phyloP scores from a whole-genome alignment of 2,329 filamentous ascomycete species.

The Fusarium equiseti region DNA sequence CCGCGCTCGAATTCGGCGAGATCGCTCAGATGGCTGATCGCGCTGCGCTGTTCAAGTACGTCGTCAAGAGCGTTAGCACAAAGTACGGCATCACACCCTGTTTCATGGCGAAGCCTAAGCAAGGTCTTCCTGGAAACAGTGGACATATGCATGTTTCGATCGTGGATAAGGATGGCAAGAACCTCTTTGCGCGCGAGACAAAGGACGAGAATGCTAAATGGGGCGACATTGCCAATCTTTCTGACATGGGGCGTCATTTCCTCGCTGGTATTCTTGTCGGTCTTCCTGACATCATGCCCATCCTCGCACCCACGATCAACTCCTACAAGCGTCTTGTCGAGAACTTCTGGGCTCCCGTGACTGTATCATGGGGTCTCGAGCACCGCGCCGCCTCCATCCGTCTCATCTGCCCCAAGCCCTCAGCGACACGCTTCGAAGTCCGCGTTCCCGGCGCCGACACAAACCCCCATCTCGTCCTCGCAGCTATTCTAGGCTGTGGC shows the following conservation, averaged over 20 bases:
- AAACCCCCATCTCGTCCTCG: slow-evolving; percentile 88
- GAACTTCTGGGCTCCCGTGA: slow-evolving; percentile 99
- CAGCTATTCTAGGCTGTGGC: slow-evolving; percentile 87
- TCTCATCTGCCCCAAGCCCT: slow-evolving; percentile 86
- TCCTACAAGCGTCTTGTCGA: slow-evolving; percentile 98
- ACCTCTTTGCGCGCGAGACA: slow-evolving; percentile 81
- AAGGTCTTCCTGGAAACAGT: slow-evolving; percentile 92
- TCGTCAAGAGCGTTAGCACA: slow-evolving; percentile 88
- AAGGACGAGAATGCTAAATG: slow-evolving; percentile 79
- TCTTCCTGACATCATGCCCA: slow-evolving; percentile 93
- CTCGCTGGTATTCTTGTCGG: slow-evolving; percentile 90
- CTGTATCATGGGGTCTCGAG: slow-evolving; percentile 96
- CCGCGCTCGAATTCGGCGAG: slow-evolving; percentile 91
- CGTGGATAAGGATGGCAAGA: slow-evolving; percentile 82
- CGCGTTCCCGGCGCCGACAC: slow-evolving; percentile 94
- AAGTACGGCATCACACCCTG: slow-evolving; percentile 93
- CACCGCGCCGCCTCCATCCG: slow-evolving; percentile 93
- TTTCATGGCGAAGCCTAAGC: slow-evolving; percentile 98
- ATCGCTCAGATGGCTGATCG: slow-evolving; percentile 91
- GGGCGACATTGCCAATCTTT: slow-evolving; percentile 81
- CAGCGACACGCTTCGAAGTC: slow-evolving; percentile 91
- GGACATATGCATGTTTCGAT: slow-evolving; percentile 96
- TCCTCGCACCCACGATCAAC: slow-evolving; percentile 94
- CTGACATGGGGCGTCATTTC: slow-evolving; percentile 91
- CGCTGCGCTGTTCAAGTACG: slow-evolving; percentile 93